Evolutionary conservation across 2,329 filamentous ascomycete species (phyloP).

Genomic region (Aulographum hederae): DNA sequence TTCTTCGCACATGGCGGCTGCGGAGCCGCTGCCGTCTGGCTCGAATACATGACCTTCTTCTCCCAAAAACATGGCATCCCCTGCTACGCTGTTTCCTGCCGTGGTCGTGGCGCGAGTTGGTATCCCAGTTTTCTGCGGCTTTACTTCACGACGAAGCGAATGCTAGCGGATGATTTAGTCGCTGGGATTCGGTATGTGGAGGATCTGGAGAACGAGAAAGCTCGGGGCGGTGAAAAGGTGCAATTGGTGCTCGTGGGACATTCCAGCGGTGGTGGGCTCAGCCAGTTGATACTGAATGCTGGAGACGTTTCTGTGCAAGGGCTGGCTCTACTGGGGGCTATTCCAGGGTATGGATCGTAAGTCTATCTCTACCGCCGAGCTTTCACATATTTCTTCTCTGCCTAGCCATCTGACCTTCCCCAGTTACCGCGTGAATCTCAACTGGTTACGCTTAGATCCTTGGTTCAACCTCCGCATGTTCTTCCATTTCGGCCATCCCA

Average conservation of each 20-base stretch:
- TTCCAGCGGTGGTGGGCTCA: conserved; percentile 32
- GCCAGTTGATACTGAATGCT: conserved; percentile 29
- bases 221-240: conserved; percentile 14
- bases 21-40: conserved; percentile 34
- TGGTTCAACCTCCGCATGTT: conserved; percentile 29
- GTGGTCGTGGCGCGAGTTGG: conserved; percentile 36
- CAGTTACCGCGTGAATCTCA: too few species aligned
- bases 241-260: conserved; percentile 32
- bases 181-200: conserved; percentile 19
- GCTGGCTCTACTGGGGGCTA: conserved; percentile 27
- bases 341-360: conserved; percentile 31
- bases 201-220: conserved; percentile 14
- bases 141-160: conserved; percentile 25
- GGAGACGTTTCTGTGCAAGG: conserved; percentile 22
- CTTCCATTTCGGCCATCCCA: conserved; percentile 30
- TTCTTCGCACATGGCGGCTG: conserved; percentile 38
- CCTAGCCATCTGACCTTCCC: conserved; percentile 21
- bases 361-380: conserved; percentile 9
- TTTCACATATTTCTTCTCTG: background rate
- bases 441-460: conserved; percentile 29
- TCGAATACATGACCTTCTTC: conserved; percentile 32
- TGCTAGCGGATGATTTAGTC: conserved; percentile 27
- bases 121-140: conserved; percentile 29
- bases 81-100: conserved; percentile 33
- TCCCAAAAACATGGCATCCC: conserved; percentile 22